Evolutionary conservation across 352 stramenopile species (phyloP).

Genomic region (Phytophthora niederhauseri): DNA sequence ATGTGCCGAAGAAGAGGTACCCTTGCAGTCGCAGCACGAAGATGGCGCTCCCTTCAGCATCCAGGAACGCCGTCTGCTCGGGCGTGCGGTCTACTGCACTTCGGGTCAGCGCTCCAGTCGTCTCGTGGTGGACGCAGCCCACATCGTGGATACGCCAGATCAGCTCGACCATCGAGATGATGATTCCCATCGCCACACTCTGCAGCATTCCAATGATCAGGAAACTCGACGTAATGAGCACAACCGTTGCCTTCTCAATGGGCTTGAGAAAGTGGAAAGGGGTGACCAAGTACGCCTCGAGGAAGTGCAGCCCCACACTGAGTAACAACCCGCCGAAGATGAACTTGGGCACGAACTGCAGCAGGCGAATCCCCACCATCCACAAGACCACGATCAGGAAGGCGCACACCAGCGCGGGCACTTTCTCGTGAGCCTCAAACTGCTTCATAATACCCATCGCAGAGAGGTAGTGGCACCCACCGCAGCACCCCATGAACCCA

Average conservation of each 20-base stretch:
- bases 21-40: constrained; percentile 80
- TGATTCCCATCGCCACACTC: constrained; percentile 71
- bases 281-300: constrained; percentile 78
- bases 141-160: constrained; percentile 83
- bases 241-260: constrained; percentile 64
- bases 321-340: constrained; percentile 80
- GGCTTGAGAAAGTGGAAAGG: constrained; percentile 78
- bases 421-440: constrained; percentile 79
- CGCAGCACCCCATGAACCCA: constrained; percentile 69
- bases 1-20: constrained; percentile 86
- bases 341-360: constrained; percentile 85
- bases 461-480: constrained; percentile 81
- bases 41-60: constrained; percentile 58
- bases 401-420: constrained; percentile 74
- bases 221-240: constrained; percentile 75
- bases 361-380: constrained; percentile 63
- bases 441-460: constrained; percentile 89
- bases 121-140: constrained; percentile 80
- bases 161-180: constrained; percentile 83
- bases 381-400: constrained; percentile 62
- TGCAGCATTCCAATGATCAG: constrained; percentile 75
- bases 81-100: constrained; percentile 73
- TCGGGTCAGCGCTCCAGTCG: constrained; percentile 60
- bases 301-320: constrained; percentile 77
- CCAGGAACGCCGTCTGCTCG: constrained; percentile 62